These are phyloP conservation scores for Ganoderma boninense DNA, from an alignment of 1,284 basidiomycete genomes.

Conservation along the genomic window DNA sequence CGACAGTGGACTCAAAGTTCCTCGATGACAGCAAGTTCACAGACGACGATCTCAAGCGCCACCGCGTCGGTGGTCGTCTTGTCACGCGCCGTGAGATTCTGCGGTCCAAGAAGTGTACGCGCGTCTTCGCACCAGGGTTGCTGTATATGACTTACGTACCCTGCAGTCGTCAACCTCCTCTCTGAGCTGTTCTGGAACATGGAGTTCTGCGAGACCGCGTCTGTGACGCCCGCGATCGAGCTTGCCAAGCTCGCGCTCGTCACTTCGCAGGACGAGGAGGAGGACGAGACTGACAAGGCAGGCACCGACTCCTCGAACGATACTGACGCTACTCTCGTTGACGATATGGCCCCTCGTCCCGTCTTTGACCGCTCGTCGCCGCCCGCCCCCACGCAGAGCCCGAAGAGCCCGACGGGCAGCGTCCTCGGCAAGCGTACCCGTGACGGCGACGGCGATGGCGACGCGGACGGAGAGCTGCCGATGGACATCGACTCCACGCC, in stretches of 20 bases:
- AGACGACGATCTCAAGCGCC: conserved; percentile 81
- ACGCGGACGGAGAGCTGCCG: conserved; percentile 51
- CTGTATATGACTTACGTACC: conserved; percentile 14
- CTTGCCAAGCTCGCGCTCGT: conserved; percentile 94
- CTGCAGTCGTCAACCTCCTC: conserved; percentile 79
- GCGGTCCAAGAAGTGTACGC: conserved; percentile 84
- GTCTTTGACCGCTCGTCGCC: conserved; percentile 37
- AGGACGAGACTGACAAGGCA: conserved; percentile 73
- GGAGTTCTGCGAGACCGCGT: conserved; percentile 68
- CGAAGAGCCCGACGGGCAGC: conserved; percentile 47
- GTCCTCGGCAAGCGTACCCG: conserved; percentile 79
- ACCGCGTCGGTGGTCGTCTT: conserved; percentile 87
- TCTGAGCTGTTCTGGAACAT: conserved; percentile 83
- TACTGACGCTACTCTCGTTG: conserved; percentile 85
- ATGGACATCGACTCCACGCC: conserved; percentile 44
- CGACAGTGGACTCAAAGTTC: conserved; percentile 60
- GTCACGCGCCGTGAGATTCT: conserved; percentile 84
- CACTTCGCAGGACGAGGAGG: conserved; percentile 89
- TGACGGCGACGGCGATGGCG: conserved; percentile 37
- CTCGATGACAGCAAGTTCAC: conserved; percentile 75
- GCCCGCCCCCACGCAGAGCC: conserved; percentile 33
- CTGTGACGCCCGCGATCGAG: conserved; percentile 86
- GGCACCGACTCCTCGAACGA: conserved; percentile 84
- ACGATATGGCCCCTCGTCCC: conserved; percentile 61
- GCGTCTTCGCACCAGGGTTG: background rate